Conservation (phyloP, 1,139 yeast species). For the Suhomyces bolitotheri region DNA sequence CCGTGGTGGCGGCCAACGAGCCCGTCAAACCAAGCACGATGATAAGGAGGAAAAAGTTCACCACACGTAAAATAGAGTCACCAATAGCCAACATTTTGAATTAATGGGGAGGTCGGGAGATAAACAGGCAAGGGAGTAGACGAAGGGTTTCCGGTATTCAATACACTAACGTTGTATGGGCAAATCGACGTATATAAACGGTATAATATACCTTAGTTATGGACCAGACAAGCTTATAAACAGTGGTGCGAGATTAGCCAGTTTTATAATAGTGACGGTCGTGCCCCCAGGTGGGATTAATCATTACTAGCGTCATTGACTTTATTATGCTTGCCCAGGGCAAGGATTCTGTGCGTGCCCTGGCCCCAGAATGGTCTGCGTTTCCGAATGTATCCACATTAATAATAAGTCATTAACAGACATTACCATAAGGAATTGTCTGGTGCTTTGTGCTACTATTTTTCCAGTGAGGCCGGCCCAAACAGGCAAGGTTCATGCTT, state of each 20-base stretch:
- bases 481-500: constrained; percentile 19
- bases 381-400: constrained; percentile 10
- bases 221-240: not conserved
- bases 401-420: constrained; percentile 7
- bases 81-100: constrained; percentile 60
- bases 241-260: not conserved
- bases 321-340: not conserved
- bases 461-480: constrained; percentile 11
- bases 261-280: constrained; percentile 8
- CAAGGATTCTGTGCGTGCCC: constrained; percentile 5
- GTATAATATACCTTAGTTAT: too few species aligned
- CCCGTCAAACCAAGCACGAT: constrained; percentile 84
- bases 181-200: too few species aligned
- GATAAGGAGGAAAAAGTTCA: constrained; percentile 73
- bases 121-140: too few species aligned
- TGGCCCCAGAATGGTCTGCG: constrained; percentile 2
- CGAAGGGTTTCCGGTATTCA: too few species aligned
- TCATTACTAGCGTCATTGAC: constrained; percentile 9
- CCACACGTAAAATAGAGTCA: constrained; percentile 70
- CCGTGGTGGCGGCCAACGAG: constrained; percentile 72
- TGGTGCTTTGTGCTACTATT: constrained; percentile 9
- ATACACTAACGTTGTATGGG: too few species aligned
- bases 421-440: constrained; percentile 12
- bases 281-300: constrained; percentile 3
- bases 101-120: not conserved